Percentiles rank a stretch among this genome's conserved stretches.
Conservation (phyloP, 805 yeast species). For the Wickerhamiella allomyrinae region DNA sequence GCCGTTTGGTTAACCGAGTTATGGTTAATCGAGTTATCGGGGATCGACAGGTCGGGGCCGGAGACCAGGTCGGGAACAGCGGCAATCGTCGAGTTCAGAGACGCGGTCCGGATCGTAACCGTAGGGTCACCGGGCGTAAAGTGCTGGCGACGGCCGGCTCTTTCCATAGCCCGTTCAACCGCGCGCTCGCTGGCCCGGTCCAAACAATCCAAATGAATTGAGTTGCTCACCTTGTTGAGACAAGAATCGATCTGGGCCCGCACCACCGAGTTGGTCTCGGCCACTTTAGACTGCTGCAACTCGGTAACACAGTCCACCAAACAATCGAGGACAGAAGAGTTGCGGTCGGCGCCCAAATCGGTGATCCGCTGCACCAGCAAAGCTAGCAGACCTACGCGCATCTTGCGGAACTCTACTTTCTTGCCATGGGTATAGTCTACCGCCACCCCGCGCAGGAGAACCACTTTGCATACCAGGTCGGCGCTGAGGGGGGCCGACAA, state of each 20-base stretch:
- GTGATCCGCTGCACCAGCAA: slow-evolving; percentile 9
- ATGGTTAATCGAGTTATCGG: no score
- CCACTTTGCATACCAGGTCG: slow-evolving; percentile 12
- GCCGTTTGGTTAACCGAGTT: no score
- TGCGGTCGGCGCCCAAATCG: neutral
- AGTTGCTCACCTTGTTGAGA: neutral
- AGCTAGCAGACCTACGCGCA: slow-evolving; percentile 11
- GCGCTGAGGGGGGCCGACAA: slow-evolving; percentile 6
- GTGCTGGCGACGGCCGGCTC: neutral
- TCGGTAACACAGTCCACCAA: slow-evolving; percentile 7
- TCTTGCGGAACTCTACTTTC: slow-evolving; percentile 7
- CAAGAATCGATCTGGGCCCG: neutral
- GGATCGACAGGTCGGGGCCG: no score
- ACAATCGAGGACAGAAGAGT: neutral
- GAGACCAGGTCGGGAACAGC: no score
- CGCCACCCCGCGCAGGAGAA: slow-evolving; percentile 9
- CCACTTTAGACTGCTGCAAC: slow-evolving; percentile 4
- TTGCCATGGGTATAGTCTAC: slow-evolving; percentile 4
- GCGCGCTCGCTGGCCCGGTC: neutral
- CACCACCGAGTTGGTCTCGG: slow-evolving; percentile 3
- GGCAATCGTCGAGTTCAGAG: no score
- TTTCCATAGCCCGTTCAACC: neutral
- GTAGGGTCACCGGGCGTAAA: no score
- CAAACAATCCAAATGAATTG: neutral
- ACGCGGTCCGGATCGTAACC: no score